phyloP scores from a whole-genome alignment of 2,329 filamentous ascomycete genomes.

The Thielaviopsis musarum region DNA sequence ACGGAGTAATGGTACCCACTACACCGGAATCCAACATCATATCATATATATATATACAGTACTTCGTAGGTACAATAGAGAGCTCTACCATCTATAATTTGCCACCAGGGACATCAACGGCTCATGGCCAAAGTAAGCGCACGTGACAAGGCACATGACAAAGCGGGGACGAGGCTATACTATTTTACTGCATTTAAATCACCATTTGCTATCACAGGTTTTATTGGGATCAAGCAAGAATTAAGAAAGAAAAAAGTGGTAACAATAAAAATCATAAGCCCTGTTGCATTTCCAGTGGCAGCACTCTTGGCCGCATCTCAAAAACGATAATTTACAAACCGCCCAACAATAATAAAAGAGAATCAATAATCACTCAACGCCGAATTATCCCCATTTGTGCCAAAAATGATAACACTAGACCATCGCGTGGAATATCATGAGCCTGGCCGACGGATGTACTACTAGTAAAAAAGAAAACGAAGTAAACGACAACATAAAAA shows the following conservation, averaged over 20 bases:
- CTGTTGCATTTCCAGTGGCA: conserved; percentile 9
- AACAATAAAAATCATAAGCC: conserved; percentile 6
- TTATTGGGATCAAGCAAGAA: no score
- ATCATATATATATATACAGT: no score
- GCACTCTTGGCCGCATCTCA: conserved; percentile 9
- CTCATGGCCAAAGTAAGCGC: no score
- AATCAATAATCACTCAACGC: conserved; percentile 11
- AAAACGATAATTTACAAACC: conserved; percentile 13
- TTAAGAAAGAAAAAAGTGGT: neutral
- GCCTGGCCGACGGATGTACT: conserved; percentile 3
- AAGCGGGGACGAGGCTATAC: neutral
- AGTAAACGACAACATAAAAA: neutral
- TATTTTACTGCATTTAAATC: no score
- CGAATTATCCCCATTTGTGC: conserved; percentile 11
- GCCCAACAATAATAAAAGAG: conserved; percentile 11
- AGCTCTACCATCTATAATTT: no score
- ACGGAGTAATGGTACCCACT: no score
- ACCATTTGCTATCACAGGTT: neutral
- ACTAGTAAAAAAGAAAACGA: conserved; percentile 4
- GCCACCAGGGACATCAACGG: no score
- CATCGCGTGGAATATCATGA: conserved; percentile 9
- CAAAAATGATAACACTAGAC: conserved; percentile 10
- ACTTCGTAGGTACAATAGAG: no score
- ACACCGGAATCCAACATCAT: no score
- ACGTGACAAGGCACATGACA: neutral